These are phyloP conservation scores for Ceratorhiza oryzae-sativae DNA, from an alignment of 1,284 basidiomycete species.

Conservation along the genomic window DNA sequence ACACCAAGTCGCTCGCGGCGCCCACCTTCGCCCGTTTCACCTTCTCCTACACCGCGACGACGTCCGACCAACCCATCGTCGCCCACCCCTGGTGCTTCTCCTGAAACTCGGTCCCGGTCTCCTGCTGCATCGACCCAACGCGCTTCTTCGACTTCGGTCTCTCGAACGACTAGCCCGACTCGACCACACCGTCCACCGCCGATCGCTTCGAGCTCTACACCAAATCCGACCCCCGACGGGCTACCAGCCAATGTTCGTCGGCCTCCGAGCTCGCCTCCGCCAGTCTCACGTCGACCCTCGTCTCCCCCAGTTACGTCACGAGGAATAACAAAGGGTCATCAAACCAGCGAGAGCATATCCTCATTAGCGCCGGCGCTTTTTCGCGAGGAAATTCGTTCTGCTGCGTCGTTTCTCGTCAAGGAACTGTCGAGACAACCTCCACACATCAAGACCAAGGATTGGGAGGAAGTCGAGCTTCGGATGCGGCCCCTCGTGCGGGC, in stretches of 20 bases:
- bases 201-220: conserved; percentile 53
- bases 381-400: conserved; percentile 68
- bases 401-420: conserved; percentile 66
- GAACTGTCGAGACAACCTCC: conserved; percentile 66
- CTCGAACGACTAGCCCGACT: conserved; percentile 53
- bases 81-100: conserved; percentile 57
- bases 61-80: conserved; percentile 33
- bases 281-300: conserved; percentile 55
- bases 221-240: neutral
- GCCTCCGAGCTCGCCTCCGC: conserved; percentile 44
- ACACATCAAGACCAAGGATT: conserved; percentile 52
- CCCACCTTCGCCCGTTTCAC: conserved; percentile 11
- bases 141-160: conserved; percentile 45
- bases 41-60: conserved; percentile 29
- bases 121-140: conserved; percentile 35
- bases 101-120: conserved; percentile 58
- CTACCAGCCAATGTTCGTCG: conserved; percentile 2
- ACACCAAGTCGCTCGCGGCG: conserved; percentile 16
- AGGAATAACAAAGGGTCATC: conserved; percentile 46
- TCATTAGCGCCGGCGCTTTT: conserved; percentile 15
- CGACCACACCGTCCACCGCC: conserved; percentile 54
- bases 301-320: conserved; percentile 42
- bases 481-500: conserved; percentile 65
- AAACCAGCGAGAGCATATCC: conserved; percentile 40
- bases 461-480: conserved; percentile 76